Percentiles rank a stretch among this genome's conserved stretches.
phyloP scores from a whole-genome alignment of 345 rosid species.

The Cardamine chenopodiifolia region DNA sequence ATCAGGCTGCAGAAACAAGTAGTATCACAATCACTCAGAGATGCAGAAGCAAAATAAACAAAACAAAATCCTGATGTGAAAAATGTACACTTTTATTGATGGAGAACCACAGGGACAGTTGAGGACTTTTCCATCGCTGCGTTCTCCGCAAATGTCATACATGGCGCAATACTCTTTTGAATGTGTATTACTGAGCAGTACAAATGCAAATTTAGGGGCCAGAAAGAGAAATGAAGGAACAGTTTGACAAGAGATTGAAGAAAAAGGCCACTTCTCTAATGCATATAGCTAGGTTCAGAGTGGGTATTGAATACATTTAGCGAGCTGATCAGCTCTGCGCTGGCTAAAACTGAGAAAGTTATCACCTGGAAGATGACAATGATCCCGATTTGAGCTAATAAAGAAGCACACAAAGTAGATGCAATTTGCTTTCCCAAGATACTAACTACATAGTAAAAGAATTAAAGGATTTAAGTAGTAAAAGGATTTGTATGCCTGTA shows the following conservation, averaged over 20 bases:
- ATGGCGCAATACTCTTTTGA: slow-evolving; percentile 82
- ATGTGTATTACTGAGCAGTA: slow-evolving; percentile 58
- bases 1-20: slow-evolving; percentile 70
- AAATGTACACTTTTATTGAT: slow-evolving; percentile 59
- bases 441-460: no score
- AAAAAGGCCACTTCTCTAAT: neutral
- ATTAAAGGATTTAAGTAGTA: no score
- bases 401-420: no score
- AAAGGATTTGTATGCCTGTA: slow-evolving; percentile 42
- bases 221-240: neutral
- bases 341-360: slow-evolving; percentile 35
- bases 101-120: slow-evolving; percentile 83
- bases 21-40: neutral
- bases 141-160: slow-evolving; percentile 93
- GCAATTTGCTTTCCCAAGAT: neutral
- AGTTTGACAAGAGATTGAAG: slow-evolving; percentile 17
- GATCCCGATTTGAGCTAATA: no score
- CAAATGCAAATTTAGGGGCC: slow-evolving; percentile 8
- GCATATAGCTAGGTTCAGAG: slow-evolving; percentile 38
- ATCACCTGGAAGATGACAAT: slow-evolving; percentile 48
- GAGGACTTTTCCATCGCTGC: slow-evolving; percentile 82
- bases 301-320: slow-evolving; percentile 41
- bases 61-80: neutral
- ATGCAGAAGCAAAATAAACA: neutral
- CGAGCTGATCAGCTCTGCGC: slow-evolving; percentile 29